These are phyloP conservation scores for Ramularia collo-cygni DNA, from an alignment of 2,329 filamentous ascomycete species.

Conservation along the genomic window DNA sequence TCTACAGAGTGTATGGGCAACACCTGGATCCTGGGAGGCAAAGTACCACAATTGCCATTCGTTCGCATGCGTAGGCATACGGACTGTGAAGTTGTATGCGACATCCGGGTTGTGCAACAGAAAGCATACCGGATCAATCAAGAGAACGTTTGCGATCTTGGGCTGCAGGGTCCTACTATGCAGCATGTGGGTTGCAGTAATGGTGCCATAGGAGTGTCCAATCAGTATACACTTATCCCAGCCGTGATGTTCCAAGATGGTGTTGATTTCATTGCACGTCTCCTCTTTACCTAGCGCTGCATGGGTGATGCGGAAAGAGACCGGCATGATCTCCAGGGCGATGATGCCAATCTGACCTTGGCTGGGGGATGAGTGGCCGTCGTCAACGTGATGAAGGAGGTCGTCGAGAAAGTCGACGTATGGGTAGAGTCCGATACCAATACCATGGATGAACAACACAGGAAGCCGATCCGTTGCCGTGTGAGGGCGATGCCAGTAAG, in stretches of 20 bases:
- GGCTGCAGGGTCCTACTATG: conserved; percentile 38
- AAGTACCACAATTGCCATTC: conserved; percentile 68
- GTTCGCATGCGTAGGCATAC: conserved; percentile 45
- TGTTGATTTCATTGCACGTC: conserved; percentile 51
- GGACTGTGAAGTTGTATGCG: conserved; percentile 61
- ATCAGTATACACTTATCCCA: conserved; percentile 55
- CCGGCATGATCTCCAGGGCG: conserved; percentile 56
- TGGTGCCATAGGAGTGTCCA: conserved; percentile 56
- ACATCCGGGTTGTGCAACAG: conserved; percentile 63
- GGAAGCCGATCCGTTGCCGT: conserved; percentile 51
- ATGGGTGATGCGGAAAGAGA: conserved; percentile 56
- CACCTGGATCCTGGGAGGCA: conserved; percentile 59
- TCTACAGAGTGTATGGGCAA: conserved; percentile 55
- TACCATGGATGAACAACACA: conserved; percentile 63
- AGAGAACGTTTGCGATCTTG: conserved; percentile 44
- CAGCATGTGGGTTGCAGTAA: conserved; percentile 57
- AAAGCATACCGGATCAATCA: conserved; percentile 60
- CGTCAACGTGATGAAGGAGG: conserved; percentile 5
- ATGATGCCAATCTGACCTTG: conserved; percentile 52
- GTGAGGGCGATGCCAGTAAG: conserved; percentile 59
- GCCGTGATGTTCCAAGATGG: conserved; percentile 51
- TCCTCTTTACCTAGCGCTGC: conserved; percentile 46
- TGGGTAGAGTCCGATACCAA: conserved; percentile 50
- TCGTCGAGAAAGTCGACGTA: conserved; percentile 42
- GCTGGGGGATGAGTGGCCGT: conserved; percentile 17